These are phyloP conservation scores for Angophora floribunda DNA, from an alignment of 345 rosid species.

Conservation along the genomic window DNA sequence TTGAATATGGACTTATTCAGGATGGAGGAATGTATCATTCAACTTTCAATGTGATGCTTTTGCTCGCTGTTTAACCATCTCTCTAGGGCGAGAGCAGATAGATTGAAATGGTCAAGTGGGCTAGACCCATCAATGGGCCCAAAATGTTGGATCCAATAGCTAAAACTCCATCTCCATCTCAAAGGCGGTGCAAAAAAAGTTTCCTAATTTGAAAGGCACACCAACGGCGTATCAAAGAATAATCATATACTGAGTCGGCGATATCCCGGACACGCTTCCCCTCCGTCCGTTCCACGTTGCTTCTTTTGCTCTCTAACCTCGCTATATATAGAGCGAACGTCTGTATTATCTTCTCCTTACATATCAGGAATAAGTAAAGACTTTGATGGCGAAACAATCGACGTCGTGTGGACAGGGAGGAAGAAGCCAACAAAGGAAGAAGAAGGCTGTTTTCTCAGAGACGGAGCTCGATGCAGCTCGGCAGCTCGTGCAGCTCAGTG, in stretches of 20 bases:
- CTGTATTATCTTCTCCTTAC: not conserved
- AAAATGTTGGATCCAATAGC: not conserved
- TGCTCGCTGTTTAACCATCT: not conserved
- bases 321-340: not conserved
- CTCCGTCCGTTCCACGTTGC: not conserved
- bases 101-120: not conserved
- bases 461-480: slow-evolving; percentile 9
- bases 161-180: not conserved
- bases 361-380: not conserved
- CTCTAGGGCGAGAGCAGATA: not conserved
- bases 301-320: not conserved
- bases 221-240: not conserved
- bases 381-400: not conserved
- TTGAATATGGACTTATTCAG: not conserved
- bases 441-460: slow-evolving; percentile 2
- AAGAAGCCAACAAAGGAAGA: not conserved
- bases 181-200: not conserved
- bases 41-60: not conserved
- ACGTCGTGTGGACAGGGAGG: not conserved
- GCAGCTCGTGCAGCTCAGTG: slow-evolving; percentile 11
- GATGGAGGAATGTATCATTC: not conserved
- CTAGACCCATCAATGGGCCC: not conserved
- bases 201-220: not conserved
- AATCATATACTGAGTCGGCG: not conserved
- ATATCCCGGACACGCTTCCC: not conserved